These are phyloP conservation scores for Venustampulla echinocandica DNA, from an alignment of 495 filamentous ascomycete genomes.

Conservation along the genomic window DNA sequence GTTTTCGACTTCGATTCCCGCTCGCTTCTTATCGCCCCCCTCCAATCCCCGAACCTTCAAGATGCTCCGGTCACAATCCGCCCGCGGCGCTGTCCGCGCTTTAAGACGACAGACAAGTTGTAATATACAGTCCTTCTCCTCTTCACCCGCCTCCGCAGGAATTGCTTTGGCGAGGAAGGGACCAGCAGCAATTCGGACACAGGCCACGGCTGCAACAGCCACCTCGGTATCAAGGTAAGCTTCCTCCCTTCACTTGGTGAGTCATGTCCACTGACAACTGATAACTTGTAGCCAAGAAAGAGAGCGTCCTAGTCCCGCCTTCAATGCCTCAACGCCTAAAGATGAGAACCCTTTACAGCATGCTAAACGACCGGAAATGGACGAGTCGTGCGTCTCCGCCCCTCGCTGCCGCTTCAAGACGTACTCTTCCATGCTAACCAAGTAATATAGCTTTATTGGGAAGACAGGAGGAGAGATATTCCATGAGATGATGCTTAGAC, in stretches of 20 bases:
- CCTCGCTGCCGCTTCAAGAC: conserved; percentile 14
- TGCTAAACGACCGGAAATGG: conserved; percentile 54
- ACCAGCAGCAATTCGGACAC: conserved; percentile 11
- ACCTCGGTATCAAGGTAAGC: conserved; percentile 6
- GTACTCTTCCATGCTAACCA: conserved; percentile 24
- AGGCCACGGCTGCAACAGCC: conserved; percentile 20
- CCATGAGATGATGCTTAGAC: conserved; percentile 97
- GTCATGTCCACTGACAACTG: conserved; percentile 14
- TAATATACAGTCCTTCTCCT: conserved; percentile 10
- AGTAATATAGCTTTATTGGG: conserved; percentile 67
- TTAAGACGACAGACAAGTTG: conserved; percentile 14
- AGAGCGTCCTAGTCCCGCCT: conserved; percentile 21
- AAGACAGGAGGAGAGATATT: conserved; percentile 95
- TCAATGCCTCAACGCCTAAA: conserved; percentile 23
- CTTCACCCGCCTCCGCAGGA: conserved; percentile 3
- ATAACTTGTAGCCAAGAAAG: conserved; percentile 18
- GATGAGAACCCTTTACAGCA: conserved; percentile 49
- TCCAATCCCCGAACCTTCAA: conserved; percentile 4
- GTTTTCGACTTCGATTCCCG: not conserved
- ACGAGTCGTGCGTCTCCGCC: conserved; percentile 55
- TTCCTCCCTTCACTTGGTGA: conserved; percentile 6
- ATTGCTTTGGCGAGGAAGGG: conserved; percentile 17
- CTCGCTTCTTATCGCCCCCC: no score
- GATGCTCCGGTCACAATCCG: conserved; percentile 25
- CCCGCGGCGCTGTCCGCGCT: conserved; percentile 17